Conservation (phyloP, 495 filamentous ascomycete genomes). For the Hypoxylon subgilvum region DNA sequence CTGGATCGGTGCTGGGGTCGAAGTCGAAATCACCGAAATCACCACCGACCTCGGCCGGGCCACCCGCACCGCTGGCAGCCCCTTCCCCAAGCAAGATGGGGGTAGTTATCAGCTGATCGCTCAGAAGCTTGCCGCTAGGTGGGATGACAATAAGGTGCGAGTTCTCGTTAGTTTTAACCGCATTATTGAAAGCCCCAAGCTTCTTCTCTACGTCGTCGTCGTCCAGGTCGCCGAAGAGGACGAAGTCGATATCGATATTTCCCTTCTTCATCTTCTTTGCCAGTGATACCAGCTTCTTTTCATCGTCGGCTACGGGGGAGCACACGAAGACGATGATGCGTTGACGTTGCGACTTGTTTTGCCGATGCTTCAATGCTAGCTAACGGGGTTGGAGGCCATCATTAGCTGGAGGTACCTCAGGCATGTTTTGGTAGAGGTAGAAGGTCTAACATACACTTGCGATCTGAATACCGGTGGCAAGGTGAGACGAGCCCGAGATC, state of each 20-base stretch:
- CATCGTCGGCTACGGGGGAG: conserved; percentile 85
- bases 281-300: conserved; percentile 85
- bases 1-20: conserved; percentile 83
- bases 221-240: conserved; percentile 90
- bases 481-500: conserved; percentile 83
- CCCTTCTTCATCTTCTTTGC: conserved; percentile 99
- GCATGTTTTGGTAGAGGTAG: not conserved
- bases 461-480: conserved; percentile 92
- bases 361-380: conserved; percentile 97
- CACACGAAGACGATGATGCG: conserved; percentile 96
- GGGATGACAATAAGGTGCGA: conserved; percentile 90
- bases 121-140: conserved; percentile 87
- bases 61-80: conserved; percentile 50
- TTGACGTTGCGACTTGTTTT: conserved; percentile 94
- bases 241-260: conserved; percentile 87
- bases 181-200: conserved; percentile 88
- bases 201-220: conserved; percentile 86
- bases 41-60: conserved; percentile 57
- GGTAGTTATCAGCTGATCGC: conserved; percentile 88
- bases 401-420: conserved; percentile 15
- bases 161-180: conserved; percentile 86
- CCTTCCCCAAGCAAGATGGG: conserved; percentile 86
- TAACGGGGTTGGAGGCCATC: conserved; percentile 43
- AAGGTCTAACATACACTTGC: conserved; percentile 71
- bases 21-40: conserved; percentile 73